Conservation (phyloP, 2,329 filamentous ascomycete species). For the Neonectria hederae region DNA sequence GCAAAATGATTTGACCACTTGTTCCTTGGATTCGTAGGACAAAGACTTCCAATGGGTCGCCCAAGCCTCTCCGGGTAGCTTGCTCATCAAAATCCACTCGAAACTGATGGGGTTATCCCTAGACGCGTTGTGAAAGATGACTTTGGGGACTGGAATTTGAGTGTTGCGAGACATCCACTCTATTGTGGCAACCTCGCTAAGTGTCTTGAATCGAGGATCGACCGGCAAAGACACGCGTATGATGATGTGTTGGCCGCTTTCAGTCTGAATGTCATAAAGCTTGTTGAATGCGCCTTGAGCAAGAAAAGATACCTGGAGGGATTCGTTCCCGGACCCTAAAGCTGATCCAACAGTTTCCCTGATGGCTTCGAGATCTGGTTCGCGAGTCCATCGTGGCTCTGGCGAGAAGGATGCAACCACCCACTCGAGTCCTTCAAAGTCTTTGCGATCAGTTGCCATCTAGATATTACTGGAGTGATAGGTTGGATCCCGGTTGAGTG, state of each 20-base stretch:
- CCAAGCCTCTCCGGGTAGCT: slow-evolving; percentile 33
- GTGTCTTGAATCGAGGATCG: background rate
- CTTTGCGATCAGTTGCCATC: no score
- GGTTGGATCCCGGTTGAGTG: no score
- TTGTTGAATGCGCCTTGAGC: slow-evolving; percentile 40
- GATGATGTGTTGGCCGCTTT: slow-evolving; percentile 24
- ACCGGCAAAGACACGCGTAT: slow-evolving; percentile 50
- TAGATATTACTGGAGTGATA: no score
- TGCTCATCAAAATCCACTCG: slow-evolving; percentile 53
- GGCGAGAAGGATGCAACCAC: background rate
- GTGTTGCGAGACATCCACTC: slow-evolving; percentile 1
- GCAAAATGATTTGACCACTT: slow-evolving; percentile 6
- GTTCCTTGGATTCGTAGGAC: slow-evolving; percentile 8
- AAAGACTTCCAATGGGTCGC: slow-evolving; percentile 6
- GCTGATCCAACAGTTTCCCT: background rate
- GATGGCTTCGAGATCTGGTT: background rate
- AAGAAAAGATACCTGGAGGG: slow-evolving; percentile 12
- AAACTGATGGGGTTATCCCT: slow-evolving; percentile 8
- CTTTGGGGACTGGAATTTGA: slow-evolving; percentile 1
- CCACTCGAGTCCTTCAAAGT: background rate
- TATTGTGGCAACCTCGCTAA: slow-evolving; percentile 9
- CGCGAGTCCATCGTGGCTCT: background rate
- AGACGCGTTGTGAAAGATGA: slow-evolving; percentile 1
- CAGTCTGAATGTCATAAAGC: slow-evolving; percentile 29
- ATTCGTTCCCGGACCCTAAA: background rate